A percentile compares a stretch with the other conserved stretches of the same genome.
Evolutionary conservation across 768 basidiomycete species (phyloP).

Genomic region (Ephemerocybe angulata): DNA sequence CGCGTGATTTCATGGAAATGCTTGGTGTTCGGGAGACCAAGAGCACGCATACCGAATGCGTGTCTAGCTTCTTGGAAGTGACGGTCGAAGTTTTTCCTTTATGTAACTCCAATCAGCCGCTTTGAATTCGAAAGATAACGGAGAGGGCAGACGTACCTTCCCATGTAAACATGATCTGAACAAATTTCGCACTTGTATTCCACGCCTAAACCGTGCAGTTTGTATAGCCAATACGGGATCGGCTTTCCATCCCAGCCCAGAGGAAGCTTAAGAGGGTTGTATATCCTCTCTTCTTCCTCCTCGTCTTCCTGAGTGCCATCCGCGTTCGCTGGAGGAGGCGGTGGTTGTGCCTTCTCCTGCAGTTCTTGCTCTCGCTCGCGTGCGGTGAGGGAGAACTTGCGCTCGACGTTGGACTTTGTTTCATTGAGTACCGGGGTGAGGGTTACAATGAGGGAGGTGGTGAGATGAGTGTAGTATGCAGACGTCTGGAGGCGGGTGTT

Average conservation of each 20-base stretch:
- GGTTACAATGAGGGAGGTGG: constrained; percentile 59
- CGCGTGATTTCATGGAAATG: constrained; percentile 99
- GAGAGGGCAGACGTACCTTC: constrained; percentile 51
- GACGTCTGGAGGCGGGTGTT: constrained; percentile 56
- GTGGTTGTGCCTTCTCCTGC: constrained; percentile 60
- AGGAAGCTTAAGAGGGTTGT: constrained; percentile 96
- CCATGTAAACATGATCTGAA: constrained; percentile 96
- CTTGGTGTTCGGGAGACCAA: constrained; percentile 96
- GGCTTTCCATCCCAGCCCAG: constrained; percentile 99
- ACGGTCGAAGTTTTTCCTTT: constrained; percentile 90
- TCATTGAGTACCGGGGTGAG: constrained; percentile 73
- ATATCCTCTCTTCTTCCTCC: constrained; percentile 94
- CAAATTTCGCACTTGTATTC: constrained; percentile 98
- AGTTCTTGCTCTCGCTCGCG: constrained; percentile 94
- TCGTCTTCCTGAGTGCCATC: constrained; percentile 66
- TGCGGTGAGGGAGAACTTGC: constrained; percentile 94
- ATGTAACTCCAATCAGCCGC: constrained; percentile 7
- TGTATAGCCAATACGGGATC: constrained; percentile 98
- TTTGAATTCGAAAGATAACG: background rate
- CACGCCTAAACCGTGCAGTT: constrained; percentile 96
- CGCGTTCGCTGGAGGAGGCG: constrained; percentile 41
- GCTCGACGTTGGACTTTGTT: constrained; percentile 94
- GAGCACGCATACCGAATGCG: constrained; percentile 96
- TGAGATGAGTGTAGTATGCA: constrained; percentile 70
- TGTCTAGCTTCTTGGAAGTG: constrained; percentile 98